These are phyloP conservation scores for Thielaviopsis musarum DNA, from an alignment of 2,329 filamentous ascomycete species.

Conservation along the genomic window DNA sequence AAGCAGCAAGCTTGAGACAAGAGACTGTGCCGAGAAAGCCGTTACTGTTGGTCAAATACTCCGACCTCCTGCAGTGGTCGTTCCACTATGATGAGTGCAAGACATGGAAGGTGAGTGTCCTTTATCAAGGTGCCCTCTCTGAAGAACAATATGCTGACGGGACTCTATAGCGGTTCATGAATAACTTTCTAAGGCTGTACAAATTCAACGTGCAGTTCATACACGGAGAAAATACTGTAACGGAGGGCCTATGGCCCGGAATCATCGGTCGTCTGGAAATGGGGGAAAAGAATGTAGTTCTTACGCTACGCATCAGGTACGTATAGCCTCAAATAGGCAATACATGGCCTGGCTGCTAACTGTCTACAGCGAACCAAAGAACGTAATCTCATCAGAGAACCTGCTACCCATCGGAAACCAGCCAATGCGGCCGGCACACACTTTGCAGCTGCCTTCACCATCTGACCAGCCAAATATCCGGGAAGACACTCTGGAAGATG, in stretches of 20 bases:
- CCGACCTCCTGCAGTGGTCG: background rate
- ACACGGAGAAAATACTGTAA: background rate
- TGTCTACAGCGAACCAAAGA: no score
- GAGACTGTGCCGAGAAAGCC: background rate
- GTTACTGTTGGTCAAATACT: background rate
- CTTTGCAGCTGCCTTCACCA: no score
- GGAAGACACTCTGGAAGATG: no score
- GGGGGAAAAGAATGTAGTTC: background rate
- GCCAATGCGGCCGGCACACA: no score
- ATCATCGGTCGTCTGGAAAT: background rate
- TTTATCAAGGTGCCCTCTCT: background rate
- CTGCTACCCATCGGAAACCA: no score
- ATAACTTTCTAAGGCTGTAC: background rate
- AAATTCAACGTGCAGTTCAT: background rate
- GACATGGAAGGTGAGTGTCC: background rate
- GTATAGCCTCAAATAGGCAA: no score
- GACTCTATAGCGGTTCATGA: background rate
- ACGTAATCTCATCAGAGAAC: no score
- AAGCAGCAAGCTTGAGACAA: background rate
- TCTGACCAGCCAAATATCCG: no score
- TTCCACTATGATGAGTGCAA: background rate
- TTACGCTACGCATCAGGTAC: no score
- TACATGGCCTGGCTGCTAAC: no score
- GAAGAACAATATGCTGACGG: background rate
- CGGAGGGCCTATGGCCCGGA: background rate